phyloP scores from a whole-genome alignment of 1,284 basidiomycete genomes.

The Boletus semigastroideus region DNA sequence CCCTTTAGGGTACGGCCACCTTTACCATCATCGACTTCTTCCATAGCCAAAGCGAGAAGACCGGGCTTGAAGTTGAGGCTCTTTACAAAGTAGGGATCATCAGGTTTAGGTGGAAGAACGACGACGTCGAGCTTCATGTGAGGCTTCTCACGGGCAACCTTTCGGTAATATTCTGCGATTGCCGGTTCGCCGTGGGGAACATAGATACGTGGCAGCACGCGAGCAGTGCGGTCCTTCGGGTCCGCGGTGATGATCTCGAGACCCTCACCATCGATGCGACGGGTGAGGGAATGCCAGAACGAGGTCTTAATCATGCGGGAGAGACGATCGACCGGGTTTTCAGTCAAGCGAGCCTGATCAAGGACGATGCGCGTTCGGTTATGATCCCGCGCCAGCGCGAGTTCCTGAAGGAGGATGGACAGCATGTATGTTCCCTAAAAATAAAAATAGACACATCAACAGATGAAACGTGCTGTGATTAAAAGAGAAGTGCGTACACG shows the following conservation, averaged over 20 bases:
- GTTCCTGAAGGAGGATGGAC: conserved; percentile 97
- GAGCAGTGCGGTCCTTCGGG: conserved; percentile 91
- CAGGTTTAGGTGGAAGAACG: conserved; percentile 80
- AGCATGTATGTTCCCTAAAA: conserved; percentile 96
- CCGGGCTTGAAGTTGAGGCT: conserved; percentile 93
- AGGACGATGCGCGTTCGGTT: conserved; percentile 94
- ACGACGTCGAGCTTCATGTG: conserved; percentile 91
- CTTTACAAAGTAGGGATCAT: conserved; percentile 89
- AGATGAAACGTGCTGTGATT: not conserved
- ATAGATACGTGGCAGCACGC: conserved; percentile 89
- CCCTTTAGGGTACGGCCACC: conserved; percentile 84
- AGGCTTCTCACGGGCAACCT: conserved; percentile 80
- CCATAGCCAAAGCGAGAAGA: conserved; percentile 94
- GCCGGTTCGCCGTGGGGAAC: conserved; percentile 89
- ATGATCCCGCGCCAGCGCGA: conserved; percentile 95
- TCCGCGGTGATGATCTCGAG: conserved; percentile 96
- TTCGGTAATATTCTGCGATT: conserved; percentile 92
- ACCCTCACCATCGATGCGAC: conserved; percentile 95
- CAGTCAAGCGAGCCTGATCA: conserved; percentile 94
- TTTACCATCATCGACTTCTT: conserved; percentile 80
- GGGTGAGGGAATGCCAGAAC: conserved; percentile 97
- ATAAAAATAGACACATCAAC: conserved; percentile 3
- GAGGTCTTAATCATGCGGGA: conserved; percentile 98
- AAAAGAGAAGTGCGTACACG: conserved; percentile 54
- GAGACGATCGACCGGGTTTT: conserved; percentile 96